phyloP scores from a whole-genome alignment of 202 grass and related monocot species.

The Zizania palustris region DNA sequence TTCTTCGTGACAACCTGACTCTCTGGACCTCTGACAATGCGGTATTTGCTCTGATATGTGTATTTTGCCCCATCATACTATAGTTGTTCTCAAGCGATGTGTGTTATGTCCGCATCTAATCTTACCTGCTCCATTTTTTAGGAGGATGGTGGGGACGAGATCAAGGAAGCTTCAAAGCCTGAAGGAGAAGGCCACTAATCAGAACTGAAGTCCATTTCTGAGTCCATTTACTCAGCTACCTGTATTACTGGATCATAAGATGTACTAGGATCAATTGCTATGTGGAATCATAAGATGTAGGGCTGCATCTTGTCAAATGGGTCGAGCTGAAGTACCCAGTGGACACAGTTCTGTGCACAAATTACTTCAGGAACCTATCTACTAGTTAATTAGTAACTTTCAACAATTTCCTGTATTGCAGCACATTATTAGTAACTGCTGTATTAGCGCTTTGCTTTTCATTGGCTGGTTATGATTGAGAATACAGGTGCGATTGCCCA shows the following conservation, averaged over 20 bases:
- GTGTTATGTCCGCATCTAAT: background rate
- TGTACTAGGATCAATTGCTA: constrained; percentile 43
- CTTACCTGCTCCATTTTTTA: constrained; percentile 17
- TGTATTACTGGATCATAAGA: constrained; percentile 49
- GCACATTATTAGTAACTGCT: constrained; percentile 43
- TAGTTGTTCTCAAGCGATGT: background rate
- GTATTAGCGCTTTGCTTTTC: constrained; percentile 36
- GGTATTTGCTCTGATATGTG: constrained; percentile 12
- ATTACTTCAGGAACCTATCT: constrained; percentile 29
- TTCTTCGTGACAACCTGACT: constrained; percentile 78
- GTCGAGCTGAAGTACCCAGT: constrained; percentile 42
- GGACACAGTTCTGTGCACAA: constrained; percentile 34
- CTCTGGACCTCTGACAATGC: constrained; percentile 68
- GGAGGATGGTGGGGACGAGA: constrained; percentile 77
- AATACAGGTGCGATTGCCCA: background rate
- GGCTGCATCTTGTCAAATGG: constrained; percentile 4
- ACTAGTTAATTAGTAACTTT: constrained; percentile 38
- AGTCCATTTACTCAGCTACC: constrained; percentile 40
- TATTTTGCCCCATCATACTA: background rate
- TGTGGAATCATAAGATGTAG: constrained; percentile 43
- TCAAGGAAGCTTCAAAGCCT: constrained; percentile 67
- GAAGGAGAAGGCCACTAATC: constrained; percentile 59
- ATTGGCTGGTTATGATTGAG: constrained; percentile 38
- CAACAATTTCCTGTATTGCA: constrained; percentile 45
- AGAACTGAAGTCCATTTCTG: constrained; percentile 14